phyloP scores from a whole-genome alignment of 768 basidiomycete species.

The Boletus bicolor region DNA sequence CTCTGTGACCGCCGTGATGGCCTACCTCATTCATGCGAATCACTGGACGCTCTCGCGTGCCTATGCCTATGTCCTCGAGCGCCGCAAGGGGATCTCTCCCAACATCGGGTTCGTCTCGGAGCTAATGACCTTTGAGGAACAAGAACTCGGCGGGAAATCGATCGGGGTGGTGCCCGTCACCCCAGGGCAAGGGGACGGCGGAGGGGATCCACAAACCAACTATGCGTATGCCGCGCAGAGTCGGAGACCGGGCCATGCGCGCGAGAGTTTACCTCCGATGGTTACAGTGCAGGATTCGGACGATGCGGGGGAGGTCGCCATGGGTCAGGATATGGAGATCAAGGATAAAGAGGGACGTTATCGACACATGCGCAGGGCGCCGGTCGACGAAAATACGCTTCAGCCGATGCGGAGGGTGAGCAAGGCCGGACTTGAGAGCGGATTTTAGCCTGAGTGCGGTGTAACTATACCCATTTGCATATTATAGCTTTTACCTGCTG shows the following conservation, averaged over 20 bases:
- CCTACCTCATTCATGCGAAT: conserved; percentile 95
- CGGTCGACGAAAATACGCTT: conserved; percentile 82
- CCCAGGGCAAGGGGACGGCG: conserved; percentile 17
- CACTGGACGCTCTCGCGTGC: conserved; percentile 94
- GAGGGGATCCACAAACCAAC: conserved; percentile 31
- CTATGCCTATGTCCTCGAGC: conserved; percentile 88
- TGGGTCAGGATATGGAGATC: conserved; percentile 86
- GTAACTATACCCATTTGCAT: conserved; percentile 19
- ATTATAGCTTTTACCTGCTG: conserved; percentile 1
- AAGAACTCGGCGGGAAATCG: conserved; percentile 66
- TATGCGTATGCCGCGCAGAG: conserved; percentile 44
- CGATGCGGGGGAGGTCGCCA: conserved; percentile 33
- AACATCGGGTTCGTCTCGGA: conserved; percentile 98
- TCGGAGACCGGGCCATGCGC: conserved; percentile 59
- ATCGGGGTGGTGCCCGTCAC: conserved; percentile 21
- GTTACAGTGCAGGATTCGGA: conserved; percentile 26
- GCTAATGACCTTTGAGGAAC: conserved; percentile 95
- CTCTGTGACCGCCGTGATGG: conserved; percentile 95
- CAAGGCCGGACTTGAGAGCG: conserved; percentile 89
- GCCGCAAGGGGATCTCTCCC: conserved; percentile 91
- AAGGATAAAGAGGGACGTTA: conserved; percentile 84
- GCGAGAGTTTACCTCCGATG: conserved; percentile 60
- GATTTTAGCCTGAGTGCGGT: conserved; percentile 9
- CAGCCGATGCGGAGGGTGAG: conserved; percentile 89
- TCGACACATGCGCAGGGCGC: conserved; percentile 80